Base-by-base conservation (phyloP, 805 yeast species). In the Kluyveromyces starmeri region DNA sequence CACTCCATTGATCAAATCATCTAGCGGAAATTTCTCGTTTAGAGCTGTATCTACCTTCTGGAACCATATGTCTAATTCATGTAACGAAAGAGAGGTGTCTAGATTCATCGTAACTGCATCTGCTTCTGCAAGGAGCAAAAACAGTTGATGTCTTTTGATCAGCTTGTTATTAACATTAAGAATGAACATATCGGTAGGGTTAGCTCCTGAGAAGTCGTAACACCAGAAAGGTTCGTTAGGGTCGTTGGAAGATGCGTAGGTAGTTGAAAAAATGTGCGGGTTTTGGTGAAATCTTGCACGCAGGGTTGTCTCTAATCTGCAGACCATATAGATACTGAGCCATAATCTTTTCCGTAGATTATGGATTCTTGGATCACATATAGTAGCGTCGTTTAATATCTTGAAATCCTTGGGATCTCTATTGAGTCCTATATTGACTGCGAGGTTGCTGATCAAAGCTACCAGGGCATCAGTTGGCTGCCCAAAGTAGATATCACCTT, bases 381-480 rank as follows among this genome's bases (percentile, higher is more conserved):
- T 26, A 3, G 40, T 20, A 15, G 39, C 25, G 16, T 46, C 48
- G 21, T 38, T 32, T 13, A 52, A 37, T 28, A 52, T 51, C 7
- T 50, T 50, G 26, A 45, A 53, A 19, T 54, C 56, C 11, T 44
- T 34, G 5, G 61, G 58, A 34, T 55, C 59, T 20, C 58, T 41
- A 36, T 54, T 59, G 12, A 56, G 38, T 7, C 61, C 62, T 21
- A 55, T 56, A 4, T 58, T 49, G 8, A 47, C 46, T 3, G 61
- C 50, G 24, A 56, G 28, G 47, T 50, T 48, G 28, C 50, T 42
- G 10, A 56, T 45, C 7, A 54, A 29, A 18, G 59, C 53, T n/a
- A 47, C 41, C 2, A 58, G 42, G 10, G 53, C 46, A 40, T 53
- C 61, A 2, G 62, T 54, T 13, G 62, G 60, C 26, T 55, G 57